A percentile compares a stretch with the other conserved stretches of the same genome.
phyloP scores from a whole-genome alignment of 371 early-diverging fungal genomes.

The Saksenaea vasiformis region DNA sequence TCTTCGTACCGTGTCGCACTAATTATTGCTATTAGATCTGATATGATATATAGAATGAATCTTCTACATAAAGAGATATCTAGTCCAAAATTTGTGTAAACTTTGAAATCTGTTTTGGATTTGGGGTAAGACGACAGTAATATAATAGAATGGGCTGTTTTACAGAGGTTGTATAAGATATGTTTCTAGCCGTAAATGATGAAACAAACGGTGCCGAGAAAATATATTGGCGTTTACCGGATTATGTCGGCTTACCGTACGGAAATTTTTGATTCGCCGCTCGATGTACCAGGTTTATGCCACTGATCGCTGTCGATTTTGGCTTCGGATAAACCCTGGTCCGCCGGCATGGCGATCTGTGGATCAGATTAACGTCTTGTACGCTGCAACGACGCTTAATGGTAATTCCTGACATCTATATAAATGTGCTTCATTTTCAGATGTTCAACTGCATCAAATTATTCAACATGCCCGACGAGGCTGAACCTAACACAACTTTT shows the following conservation, averaged over 20 bases:
- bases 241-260: background rate
- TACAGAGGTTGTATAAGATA: too few relatives aligned
- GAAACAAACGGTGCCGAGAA: too few relatives aligned
- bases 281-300: background rate
- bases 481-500: background rate
- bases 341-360: background rate
- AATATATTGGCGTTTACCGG: background rate
- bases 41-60: too few relatives aligned
- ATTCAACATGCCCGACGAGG: background rate
- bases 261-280: constrained; percentile 1
- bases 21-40: too few relatives aligned
- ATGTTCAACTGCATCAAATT: background rate
- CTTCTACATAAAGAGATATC: too few relatives aligned
- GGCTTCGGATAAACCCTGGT: constrained; percentile 1
- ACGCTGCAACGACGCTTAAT: background rate
- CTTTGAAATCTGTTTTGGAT: too few relatives aligned
- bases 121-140: too few relatives aligned
- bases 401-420: background rate
- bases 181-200: too few relatives aligned
- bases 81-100: too few relatives aligned
- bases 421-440: background rate
- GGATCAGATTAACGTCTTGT: constrained; percentile 2
- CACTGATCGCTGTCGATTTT: background rate
- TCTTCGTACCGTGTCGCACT: too few relatives aligned
- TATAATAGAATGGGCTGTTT: too few relatives aligned